These are phyloP conservation scores for Diaporthe longicolla DNA, from an alignment of 2,329 filamentous ascomycete species.

Conservation along the genomic window DNA sequence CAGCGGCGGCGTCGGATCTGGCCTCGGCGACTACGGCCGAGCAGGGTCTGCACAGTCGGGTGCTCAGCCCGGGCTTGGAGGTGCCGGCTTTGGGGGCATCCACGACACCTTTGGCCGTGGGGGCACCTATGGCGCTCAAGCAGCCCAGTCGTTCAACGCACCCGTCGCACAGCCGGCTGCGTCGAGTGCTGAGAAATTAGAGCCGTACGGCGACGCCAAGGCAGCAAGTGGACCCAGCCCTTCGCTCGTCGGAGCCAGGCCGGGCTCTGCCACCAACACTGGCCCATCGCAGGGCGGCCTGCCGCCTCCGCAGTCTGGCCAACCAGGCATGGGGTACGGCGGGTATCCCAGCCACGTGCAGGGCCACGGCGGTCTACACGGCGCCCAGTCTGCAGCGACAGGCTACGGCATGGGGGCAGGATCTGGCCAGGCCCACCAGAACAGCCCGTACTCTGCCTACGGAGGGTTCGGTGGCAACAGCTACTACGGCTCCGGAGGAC, in stretches of 20 bases:
- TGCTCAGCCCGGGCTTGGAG: constrained; percentile 65
- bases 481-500: constrained; percentile 62
- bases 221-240: constrained; percentile 68
- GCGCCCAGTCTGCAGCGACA: constrained; percentile 59
- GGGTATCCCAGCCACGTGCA: constrained; percentile 70
- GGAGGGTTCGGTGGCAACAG: constrained; percentile 63
- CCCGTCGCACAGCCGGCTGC: constrained; percentile 62
- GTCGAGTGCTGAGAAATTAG: constrained; percentile 66
- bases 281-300: constrained; percentile 67
- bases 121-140: constrained; percentile 69
- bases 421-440: constrained; percentile 66
- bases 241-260: constrained; percentile 68
- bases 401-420: constrained; percentile 69
- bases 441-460: constrained; percentile 68
- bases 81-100: constrained; percentile 65
- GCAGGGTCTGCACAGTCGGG: constrained; percentile 64
- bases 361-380: constrained; percentile 65
- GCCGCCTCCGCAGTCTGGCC: constrained; percentile 67
- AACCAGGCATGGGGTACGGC: constrained; percentile 69
- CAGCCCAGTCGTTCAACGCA: constrained; percentile 66
- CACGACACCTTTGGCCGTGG: constrained; percentile 70
- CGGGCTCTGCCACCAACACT: constrained; percentile 71
- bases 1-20: constrained; percentile 62
- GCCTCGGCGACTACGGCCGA: constrained; percentile 69
- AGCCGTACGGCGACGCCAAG: constrained; percentile 72